Evolutionary conservation across 2,329 filamentous ascomycete species (phyloP).

Genomic region (Talaromyces funiculosus): DNA sequence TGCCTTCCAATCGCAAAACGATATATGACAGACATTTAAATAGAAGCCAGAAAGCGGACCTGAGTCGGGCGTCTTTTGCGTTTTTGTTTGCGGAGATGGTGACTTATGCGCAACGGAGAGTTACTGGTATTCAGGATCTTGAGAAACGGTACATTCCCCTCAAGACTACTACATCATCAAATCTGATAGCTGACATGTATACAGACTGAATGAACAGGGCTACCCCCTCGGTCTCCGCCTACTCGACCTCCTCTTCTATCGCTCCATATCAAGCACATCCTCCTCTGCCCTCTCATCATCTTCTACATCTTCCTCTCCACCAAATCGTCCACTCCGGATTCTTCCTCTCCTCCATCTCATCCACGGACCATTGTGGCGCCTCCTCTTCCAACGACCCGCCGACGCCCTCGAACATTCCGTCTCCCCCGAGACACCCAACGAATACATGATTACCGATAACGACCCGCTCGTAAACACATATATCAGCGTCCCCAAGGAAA

Average conservation of each 20-base stretch:
- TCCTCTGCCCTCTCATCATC: constrained; percentile 72
- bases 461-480: constrained; percentile 94
- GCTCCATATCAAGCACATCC: constrained; percentile 71
- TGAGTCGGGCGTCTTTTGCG: constrained; percentile 89
- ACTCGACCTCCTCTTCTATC: constrained; percentile 89
- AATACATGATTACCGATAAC: constrained; percentile 99
- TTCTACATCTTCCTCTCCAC: constrained; percentile 63
- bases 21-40: constrained; percentile 97
- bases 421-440: constrained; percentile 74
- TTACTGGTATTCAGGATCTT: constrained; percentile 87
- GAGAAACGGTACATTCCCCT: constrained; percentile 66
- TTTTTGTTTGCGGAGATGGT: constrained; percentile 98
- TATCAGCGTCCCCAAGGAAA: constrained; percentile 87
- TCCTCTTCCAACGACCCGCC: constrained; percentile 84
- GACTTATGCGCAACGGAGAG: constrained; percentile 81
- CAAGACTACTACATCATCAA: neutral
- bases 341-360: constrained; percentile 92
- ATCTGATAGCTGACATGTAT: neutral
- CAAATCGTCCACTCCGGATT: constrained; percentile 77
- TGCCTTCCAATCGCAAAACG: constrained; percentile 89
- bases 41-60: constrained; percentile 77
- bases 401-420: constrained; percentile 88
- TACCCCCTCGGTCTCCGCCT: constrained; percentile 91
- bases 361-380: constrained; percentile 83
- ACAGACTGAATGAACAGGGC: constrained; percentile 80